Conservation (phyloP, 129 eudicot genomes). For the Lactuca sativa region DNA sequence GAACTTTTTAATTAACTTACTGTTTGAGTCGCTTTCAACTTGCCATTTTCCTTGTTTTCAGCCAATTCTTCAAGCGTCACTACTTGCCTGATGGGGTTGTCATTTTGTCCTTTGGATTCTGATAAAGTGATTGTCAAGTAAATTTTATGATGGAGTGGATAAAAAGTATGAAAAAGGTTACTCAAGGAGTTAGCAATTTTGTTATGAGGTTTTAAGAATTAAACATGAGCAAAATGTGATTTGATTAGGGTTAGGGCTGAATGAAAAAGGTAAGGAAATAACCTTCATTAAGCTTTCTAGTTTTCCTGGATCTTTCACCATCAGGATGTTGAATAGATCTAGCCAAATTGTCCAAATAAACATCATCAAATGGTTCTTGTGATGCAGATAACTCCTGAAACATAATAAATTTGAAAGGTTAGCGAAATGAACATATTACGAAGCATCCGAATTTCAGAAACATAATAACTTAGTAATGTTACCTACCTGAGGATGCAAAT, state of each 20-base stretch:
- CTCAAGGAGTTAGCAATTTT: neutral
- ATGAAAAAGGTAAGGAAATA: neutral
- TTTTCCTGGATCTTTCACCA: constrained; percentile 45
- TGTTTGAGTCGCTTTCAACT: constrained; percentile 24
- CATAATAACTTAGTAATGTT: neutral
- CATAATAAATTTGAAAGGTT: neutral
- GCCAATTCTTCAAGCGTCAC: constrained; percentile 12
- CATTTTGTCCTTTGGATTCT: constrained; percentile 34
- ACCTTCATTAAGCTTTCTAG: constrained; percentile 79
- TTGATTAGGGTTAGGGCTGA: neutral
- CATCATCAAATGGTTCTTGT: constrained; percentile 51
- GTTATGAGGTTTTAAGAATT: neutral
- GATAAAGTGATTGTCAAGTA: neutral
- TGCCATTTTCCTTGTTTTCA: constrained; percentile 14
- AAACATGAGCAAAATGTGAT: too few species aligned
- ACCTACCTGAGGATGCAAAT: constrained; percentile 72
- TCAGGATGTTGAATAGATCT: constrained; percentile 40
- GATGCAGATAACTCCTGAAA: constrained; percentile 54
- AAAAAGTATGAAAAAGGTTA: neutral
- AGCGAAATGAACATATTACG: neutral
- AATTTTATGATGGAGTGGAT: neutral
- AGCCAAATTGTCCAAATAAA: constrained; percentile 39
- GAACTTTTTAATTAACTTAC: constrained; percentile 25
- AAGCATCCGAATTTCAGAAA: neutral
- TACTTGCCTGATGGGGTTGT: constrained; percentile 47